Evolutionary conservation across 164 flowering plant species (phyloP).

Genomic region (Paratinospora sagittata): DNA sequence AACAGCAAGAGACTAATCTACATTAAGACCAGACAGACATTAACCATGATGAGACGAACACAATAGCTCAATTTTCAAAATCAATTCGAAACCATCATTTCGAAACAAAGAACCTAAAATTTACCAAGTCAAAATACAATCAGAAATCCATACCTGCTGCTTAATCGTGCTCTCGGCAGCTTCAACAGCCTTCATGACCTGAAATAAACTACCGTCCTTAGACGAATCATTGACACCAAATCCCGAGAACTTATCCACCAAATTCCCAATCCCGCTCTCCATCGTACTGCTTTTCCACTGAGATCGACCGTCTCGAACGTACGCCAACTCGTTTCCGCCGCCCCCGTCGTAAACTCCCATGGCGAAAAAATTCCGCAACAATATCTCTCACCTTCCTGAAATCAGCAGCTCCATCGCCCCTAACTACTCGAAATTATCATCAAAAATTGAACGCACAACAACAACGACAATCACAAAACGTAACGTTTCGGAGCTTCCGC

Average conservation of each 20-base stretch:
- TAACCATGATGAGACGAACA: background rate
- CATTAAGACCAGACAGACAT: background rate
- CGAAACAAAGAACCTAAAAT: background rate
- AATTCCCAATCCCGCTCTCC: conserved; percentile 51
- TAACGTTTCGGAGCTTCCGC: no score
- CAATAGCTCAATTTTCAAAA: background rate
- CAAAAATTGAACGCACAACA: background rate
- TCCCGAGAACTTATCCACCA: conserved; percentile 43
- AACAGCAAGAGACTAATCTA: background rate
- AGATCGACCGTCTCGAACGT: conserved; percentile 20
- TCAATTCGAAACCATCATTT: background rate
- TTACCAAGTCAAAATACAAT: background rate
- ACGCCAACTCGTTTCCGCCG: conserved; percentile 10
- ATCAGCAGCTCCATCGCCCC: conserved; percentile 2
- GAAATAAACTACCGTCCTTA: conserved; percentile 33
- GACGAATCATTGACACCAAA: conserved; percentile 32
- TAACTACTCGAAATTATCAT: background rate
- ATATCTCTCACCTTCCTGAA: background rate
- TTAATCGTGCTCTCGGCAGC: conserved; percentile 75
- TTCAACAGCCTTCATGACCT: conserved; percentile 86
- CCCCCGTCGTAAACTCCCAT: conserved; percentile 26
- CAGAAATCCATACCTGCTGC: conserved; percentile 43
- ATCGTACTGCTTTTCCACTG: conserved; percentile 22
- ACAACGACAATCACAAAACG: background rate
- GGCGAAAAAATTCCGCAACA: background rate